Conservation (phyloP, 2,329 filamentous ascomycete species). For the Exserohilum turcica region DNA sequence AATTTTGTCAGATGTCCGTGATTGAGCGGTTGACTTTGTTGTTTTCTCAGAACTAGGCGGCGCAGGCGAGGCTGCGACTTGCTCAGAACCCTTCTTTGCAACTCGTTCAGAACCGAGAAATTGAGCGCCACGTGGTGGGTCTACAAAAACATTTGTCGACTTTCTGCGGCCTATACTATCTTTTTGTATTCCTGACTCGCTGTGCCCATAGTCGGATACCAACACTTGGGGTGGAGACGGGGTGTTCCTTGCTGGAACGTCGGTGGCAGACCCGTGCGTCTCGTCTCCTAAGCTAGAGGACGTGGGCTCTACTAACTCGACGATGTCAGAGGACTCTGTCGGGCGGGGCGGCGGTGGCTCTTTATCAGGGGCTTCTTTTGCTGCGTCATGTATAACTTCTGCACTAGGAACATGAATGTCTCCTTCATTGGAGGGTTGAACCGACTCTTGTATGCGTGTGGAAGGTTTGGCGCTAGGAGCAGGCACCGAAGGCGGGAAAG, state of each 20-base stretch:
- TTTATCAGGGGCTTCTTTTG: neutral
- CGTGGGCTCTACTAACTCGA: neutral
- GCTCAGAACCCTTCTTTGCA: neutral
- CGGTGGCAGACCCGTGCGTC: conserved; percentile 6
- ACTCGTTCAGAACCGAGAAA: conserved; percentile 6
- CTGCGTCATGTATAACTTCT: neutral
- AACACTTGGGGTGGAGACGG: neutral
- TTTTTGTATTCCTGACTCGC: conserved; percentile 2
- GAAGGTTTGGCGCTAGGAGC: conserved; percentile 9
- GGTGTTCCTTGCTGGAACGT: conserved; percentile 13
- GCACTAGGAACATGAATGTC: neutral
- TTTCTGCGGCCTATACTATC: conserved; percentile 6
- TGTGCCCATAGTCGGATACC: neutral
- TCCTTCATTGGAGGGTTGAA: neutral
- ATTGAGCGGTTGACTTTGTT: neutral
- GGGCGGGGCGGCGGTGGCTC: neutral
- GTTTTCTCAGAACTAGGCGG: conserved; percentile 1
- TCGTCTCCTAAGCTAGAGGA: neutral
- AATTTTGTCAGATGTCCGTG: conserved; percentile 13
- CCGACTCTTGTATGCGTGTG: neutral
- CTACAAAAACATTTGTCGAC: conserved; percentile 22
- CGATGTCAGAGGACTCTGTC: neutral
- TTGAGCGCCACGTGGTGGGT: conserved; percentile 7
- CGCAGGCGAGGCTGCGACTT: conserved; percentile 4
- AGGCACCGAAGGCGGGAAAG: conserved; percentile 16